Percentiles rank a stretch among this genome's conserved stretches.
Conservation (phyloP, 139 green algal species). For the Haematococcus sp. region DNA sequence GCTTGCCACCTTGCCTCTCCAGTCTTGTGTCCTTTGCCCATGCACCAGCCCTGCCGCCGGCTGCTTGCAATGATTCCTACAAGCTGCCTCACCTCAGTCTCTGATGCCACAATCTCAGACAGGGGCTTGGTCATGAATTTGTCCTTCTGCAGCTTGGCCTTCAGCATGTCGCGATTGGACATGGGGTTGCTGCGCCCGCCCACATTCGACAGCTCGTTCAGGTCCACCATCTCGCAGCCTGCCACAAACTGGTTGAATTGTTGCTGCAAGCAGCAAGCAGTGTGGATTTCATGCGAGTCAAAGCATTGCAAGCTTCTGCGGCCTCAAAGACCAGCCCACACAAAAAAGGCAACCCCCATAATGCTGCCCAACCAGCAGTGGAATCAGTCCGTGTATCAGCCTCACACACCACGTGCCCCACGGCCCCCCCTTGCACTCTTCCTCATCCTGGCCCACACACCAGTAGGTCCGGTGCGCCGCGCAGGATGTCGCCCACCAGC, state of each 20-base stretch:
- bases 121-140: conserved; percentile 90
- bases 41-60: too few species aligned
- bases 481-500: conserved; percentile 87
- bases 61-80: too few species aligned
- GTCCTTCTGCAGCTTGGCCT: conserved; percentile 47
- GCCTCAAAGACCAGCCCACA: too few species aligned
- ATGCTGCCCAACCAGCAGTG: too few species aligned
- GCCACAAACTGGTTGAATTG: conserved; percentile 55
- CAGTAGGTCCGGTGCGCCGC: conserved; percentile 81
- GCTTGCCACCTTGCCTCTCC: too few species aligned
- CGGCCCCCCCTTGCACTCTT: too few species aligned
- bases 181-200: not conserved
- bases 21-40: too few species aligned
- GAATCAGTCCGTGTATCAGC: too few species aligned
- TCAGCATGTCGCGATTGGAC: conserved; percentile 11
- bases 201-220: conserved; percentile 19
- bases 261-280: conserved; percentile 13
- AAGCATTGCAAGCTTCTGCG: not conserved
- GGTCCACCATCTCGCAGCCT: conserved; percentile 45
- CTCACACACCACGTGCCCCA: too few species aligned
- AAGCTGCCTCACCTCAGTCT: conserved; percentile 27
- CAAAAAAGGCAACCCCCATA: too few species aligned
- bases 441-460: too few species aligned
- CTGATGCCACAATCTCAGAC: conserved; percentile 75
- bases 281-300: not conserved